Base-by-base conservation (phyloP, 1,284 basidiomycete species). In the Apiotrichum sp. region DNA sequence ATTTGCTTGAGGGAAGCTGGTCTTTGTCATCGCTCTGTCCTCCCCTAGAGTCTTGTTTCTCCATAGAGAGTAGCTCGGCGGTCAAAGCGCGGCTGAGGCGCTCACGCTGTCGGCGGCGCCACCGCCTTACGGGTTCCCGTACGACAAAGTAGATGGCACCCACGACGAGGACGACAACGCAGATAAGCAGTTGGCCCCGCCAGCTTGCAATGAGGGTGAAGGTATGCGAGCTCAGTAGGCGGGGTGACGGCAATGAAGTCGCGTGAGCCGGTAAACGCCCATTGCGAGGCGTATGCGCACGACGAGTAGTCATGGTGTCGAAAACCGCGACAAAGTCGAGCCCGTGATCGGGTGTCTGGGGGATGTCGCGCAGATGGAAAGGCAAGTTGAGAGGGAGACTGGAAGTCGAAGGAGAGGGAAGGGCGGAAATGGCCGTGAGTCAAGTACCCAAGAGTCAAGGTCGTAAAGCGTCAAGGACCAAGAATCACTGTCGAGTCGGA, bases 151-250 rank as follows among this genome's bases (percentile, higher is more conserved):
- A 73, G 47, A 72, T 60, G 29, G 65, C 67, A 11, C 71, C 71
- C 39, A 74, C 43, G 45, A 66, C 55, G 34, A 73, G 59, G n/a
- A 69, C 65, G n/a, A 70, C 59, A 38, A 62, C 65, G 59, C 70
- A 71, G 22, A 73, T 68, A 34, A 72, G 53, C n/a, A 74, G 62
- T 56, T 74, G 72, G 10, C 72, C 72, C n/a, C 68, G 66, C 72
- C 72, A 74, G 46, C 66, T 71, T 4, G 70, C 71, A 46, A 74
- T 62, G 52, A 68, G 68, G 6, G 71, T 67, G 48, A 72, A 63
- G 4, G 72, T 70, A 22, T 65, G 65, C 31, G 66, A 60, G 41
- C 65, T 64, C 5, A 70, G 52, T 13, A 72, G 59, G 31, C 64
- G 63, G 16, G 13, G 13, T 44, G 55, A 39, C 5, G 49, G 35